A percentile compares a stretch with the other conserved stretches of the same genome.
These are phyloP conservation scores for Strigomonas galati DNA, from an alignment of 208 protist species.

Conservation along the genomic window DNA sequence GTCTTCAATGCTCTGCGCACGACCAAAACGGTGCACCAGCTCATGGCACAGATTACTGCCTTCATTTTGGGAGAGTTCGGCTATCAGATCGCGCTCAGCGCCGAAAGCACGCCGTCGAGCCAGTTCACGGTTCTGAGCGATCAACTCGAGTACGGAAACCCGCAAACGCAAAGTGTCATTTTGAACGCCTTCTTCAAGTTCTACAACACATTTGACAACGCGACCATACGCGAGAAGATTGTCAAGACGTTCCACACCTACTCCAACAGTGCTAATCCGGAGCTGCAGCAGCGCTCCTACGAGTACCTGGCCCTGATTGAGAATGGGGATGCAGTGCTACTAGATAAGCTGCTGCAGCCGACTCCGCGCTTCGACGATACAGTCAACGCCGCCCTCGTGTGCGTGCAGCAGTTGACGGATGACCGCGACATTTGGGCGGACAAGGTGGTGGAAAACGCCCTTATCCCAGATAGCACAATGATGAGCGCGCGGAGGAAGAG, in stretches of 20 bases:
- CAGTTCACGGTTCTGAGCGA: slow-evolving; percentile 87
- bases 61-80: slow-evolving; percentile 98
- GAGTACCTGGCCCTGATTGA: slow-evolving; percentile 94
- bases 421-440: slow-evolving; percentile 40
- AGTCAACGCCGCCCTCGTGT: slow-evolving; percentile 34
- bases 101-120: slow-evolving; percentile 56
- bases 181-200: slow-evolving; percentile 96
- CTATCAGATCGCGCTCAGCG: slow-evolving; percentile 94
- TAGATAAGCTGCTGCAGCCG: slow-evolving; percentile 67
- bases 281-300: slow-evolving; percentile 96
- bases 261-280: slow-evolving; percentile 81
- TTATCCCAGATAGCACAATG: slow-evolving; percentile 11
- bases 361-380: slow-evolving; percentile 65
- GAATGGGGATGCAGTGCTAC: slow-evolving; percentile 44
- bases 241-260: slow-evolving; percentile 69
- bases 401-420: slow-evolving; percentile 23
- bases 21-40: slow-evolving; percentile 34
- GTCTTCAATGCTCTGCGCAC: slow-evolving; percentile 54
- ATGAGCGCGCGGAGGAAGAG: slow-evolving; percentile 7
- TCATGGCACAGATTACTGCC: slow-evolving; percentile 66
- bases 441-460: slow-evolving; percentile 30
- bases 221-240: slow-evolving; percentile 64
- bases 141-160: slow-evolving; percentile 62
- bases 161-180: slow-evolving; percentile 87
- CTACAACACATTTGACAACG: slow-evolving; percentile 92